Percentiles rank a stretch among this genome's conserved stretches.
These are phyloP conservation scores for Podospora comata DNA, from an alignment of 495 filamentous ascomycete genomes.

Conservation along the genomic window DNA sequence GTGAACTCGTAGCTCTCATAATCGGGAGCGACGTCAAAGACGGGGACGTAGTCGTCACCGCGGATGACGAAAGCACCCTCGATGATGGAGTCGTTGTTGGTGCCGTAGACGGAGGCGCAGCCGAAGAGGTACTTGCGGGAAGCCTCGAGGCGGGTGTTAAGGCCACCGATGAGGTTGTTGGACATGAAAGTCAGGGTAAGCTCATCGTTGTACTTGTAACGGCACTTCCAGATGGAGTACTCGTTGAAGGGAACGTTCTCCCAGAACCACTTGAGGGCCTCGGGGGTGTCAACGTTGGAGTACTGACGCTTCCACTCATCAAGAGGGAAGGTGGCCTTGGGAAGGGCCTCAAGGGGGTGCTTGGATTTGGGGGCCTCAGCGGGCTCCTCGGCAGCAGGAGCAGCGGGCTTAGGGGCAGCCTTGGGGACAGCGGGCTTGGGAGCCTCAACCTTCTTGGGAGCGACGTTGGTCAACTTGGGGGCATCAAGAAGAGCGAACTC, in stretches of 20 bases:
- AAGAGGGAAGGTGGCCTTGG: constrained; percentile 72
- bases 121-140: constrained; percentile 99
- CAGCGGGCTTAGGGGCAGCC: constrained; percentile 53
- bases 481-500: constrained; percentile 77
- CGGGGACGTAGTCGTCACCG: constrained; percentile 79
- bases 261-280: constrained; percentile 97
- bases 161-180: constrained; percentile 93
- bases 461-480: constrained; percentile 73
- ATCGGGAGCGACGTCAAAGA: constrained; percentile 95
- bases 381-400: constrained; percentile 63
- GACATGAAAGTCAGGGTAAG: constrained; percentile 97
- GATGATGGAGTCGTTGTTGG: constrained; percentile 81
- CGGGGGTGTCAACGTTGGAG: constrained; percentile 92
- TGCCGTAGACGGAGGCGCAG: constrained; percentile 81
- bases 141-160: constrained; percentile 94
- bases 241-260: constrained; percentile 87
- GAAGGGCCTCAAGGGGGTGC: constrained; percentile 89
- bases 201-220: constrained; percentile 99
- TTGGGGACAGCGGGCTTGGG: constrained; percentile 53
- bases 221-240: constrained; percentile 87
- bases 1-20: constrained; percentile 93
- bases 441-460: constrained; percentile 80
- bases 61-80: constrained; percentile 90
- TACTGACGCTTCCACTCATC: constrained; percentile 99
- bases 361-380: constrained; percentile 82